Percentiles rank a stretch among this genome's conserved stretches.
phyloP scores from a whole-genome alignment of 805 yeast genomes.

The Cyberlindnera misumaiensis region DNA sequence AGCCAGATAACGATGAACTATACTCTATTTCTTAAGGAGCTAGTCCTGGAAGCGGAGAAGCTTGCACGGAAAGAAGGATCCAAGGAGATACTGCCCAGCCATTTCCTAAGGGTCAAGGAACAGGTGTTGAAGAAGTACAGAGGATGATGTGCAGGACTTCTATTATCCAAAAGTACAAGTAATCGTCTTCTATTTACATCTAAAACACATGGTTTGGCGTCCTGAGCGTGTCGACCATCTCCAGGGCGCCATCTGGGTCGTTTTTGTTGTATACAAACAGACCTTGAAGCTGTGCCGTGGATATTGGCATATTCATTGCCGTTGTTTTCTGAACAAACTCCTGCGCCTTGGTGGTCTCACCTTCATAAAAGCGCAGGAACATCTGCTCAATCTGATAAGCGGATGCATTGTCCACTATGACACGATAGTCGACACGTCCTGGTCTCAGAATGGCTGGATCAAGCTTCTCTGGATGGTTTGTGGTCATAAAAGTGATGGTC shows the following conservation, averaged over 20 bases:
- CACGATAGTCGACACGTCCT: slow-evolving; percentile 86
- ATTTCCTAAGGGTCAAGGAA: slow-evolving; percentile 31
- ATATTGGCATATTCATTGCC: slow-evolving; percentile 49
- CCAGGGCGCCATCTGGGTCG: slow-evolving; percentile 69
- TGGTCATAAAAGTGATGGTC: slow-evolving; percentile 94
- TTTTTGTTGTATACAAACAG: slow-evolving; percentile 87
- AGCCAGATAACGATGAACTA: slow-evolving; percentile 38
- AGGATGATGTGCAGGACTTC: too few species aligned
- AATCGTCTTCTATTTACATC: slow-evolving; percentile 2
- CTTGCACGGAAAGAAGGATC: slow-evolving; percentile 35
- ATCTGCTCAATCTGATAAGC: slow-evolving; percentile 69
- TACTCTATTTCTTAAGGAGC: slow-evolving; percentile 35
- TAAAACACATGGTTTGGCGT: slow-evolving; percentile 29
- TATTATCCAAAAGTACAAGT: too few species aligned
- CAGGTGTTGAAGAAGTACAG: slow-evolving; percentile 29
- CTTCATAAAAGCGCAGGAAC: slow-evolving; percentile 83
- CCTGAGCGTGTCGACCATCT: slow-evolving; percentile 41
- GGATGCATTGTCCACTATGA: slow-evolving; percentile 80
- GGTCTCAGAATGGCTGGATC: slow-evolving; percentile 94
- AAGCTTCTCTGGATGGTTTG: slow-evolving; percentile 90
- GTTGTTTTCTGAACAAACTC: slow-evolving; percentile 35
- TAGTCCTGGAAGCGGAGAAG: slow-evolving; percentile 32
- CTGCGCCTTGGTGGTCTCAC: slow-evolving; percentile 45
- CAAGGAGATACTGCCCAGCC: slow-evolving; percentile 35
- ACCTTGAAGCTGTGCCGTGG: slow-evolving; percentile 95